Evolutionary conservation across 352 stramenopile genomes (phyloP).

Genomic region (Pythium brachiatum): DNA sequence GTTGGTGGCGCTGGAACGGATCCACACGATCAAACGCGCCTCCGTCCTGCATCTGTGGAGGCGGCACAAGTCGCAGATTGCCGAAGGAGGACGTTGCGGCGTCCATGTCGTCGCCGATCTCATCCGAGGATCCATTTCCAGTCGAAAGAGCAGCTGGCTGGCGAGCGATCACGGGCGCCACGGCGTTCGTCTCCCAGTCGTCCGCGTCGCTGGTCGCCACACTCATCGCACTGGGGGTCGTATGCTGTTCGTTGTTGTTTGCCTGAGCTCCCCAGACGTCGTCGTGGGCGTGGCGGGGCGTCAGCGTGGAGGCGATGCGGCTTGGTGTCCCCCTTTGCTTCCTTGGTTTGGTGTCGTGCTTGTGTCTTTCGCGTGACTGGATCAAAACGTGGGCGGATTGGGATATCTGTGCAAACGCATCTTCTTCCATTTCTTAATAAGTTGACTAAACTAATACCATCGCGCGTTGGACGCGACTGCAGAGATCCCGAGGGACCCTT

Average conservation of each 20-base stretch:
- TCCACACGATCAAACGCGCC: slow-evolving; percentile 40
- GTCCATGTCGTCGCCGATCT: neutral
- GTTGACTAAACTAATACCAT: slow-evolving; percentile 28
- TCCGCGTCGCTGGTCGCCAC: slow-evolving; percentile 8
- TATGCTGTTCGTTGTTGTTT: neutral
- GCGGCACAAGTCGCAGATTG: slow-evolving; percentile 38
- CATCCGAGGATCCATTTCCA: neutral
- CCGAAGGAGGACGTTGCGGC: slow-evolving; percentile 31
- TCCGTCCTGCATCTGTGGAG: slow-evolving; percentile 37
- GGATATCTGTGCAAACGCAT: slow-evolving; percentile 21
- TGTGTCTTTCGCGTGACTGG: slow-evolving; percentile 21
- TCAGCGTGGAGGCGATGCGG: neutral
- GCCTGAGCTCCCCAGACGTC: neutral
- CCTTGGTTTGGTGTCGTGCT: neutral
- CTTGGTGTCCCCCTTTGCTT: neutral
- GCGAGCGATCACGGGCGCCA: slow-evolving; percentile 12
- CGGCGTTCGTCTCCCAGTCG: slow-evolving; percentile 22
- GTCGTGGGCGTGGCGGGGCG: neutral
- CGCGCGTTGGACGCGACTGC: neutral
- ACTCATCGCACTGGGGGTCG: slow-evolving; percentile 4
- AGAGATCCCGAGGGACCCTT: neutral
- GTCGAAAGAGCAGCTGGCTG: neutral
- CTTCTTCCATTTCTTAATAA: slow-evolving; percentile 31
- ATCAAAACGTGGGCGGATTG: slow-evolving; percentile 16
- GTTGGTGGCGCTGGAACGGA: slow-evolving; percentile 10